Base-by-base conservation (phyloP, 2,329 filamentous ascomycete genomes). In the Exophiala aquamarina region DNA sequence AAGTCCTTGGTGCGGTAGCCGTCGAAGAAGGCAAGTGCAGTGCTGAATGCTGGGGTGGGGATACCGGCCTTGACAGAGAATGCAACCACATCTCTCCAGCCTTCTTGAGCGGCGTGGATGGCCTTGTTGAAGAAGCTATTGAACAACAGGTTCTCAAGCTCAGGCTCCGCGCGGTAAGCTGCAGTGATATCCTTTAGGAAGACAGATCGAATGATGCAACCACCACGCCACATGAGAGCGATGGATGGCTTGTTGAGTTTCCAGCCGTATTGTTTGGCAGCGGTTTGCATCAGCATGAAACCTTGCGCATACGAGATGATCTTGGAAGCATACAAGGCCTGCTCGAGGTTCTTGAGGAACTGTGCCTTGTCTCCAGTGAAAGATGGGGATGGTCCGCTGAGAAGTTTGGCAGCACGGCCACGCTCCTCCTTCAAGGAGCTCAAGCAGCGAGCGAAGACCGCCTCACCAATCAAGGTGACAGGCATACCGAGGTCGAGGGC, bases 171-270 rank as follows among this genome's bases (percentile, higher is more conserved):
- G 76, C 92, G 92, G 84, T 96, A 98, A 44, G 93, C 93, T 59
- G 86, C 86, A 63, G 93, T 98, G 76, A 98, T 98, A 72, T 98
- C 92, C 85, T 97, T 97, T 60, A 98, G 79, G 89, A 98, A 98
- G 68, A 98, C 93, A 59, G 93, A 97, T 73, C 93, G 92, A 77
- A 98, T 98, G 66, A 98, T 98, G 83, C 93, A 98, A 63, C 93
- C 93, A 77, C 93, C 93, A 71, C 93, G 89, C 93, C 93, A 98
- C 93, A 98, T 98, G 69, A 98, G 87, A 63, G 93, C 93, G 67
- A 98, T 98, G 64, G 94, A 95, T 59, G 93, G 93, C 87, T 97
- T 97, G 87, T 98, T 96, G 63, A 98, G 86, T 83, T 96, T 96
- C 93, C 93, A 98, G 63, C 76, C 74, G 78, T 94, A 98, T 73